A percentile compares a stretch with the other conserved stretches of the same genome.
Conservation (phyloP, 2,329 filamentous ascomycete genomes). For the Diaporthe australafricana region DNA sequence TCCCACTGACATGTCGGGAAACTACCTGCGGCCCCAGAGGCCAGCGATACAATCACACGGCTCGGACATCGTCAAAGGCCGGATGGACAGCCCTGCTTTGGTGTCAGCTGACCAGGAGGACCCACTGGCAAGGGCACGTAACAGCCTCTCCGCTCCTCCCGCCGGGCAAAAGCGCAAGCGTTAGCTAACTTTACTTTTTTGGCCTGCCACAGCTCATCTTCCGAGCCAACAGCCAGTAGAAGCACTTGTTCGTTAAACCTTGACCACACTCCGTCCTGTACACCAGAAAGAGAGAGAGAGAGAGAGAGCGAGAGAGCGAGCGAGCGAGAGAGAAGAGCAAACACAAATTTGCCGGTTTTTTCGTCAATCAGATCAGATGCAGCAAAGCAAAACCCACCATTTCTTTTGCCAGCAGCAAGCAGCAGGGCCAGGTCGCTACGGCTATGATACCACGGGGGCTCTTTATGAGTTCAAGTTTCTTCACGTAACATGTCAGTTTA, state of each 20-base stretch:
- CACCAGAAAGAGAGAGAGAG: not conserved
- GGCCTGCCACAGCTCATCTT: slow-evolving; percentile 39
- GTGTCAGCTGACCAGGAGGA: slow-evolving; percentile 71
- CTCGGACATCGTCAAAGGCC: slow-evolving; percentile 37
- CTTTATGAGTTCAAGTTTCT: slow-evolving; percentile 33
- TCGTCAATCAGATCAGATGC: slow-evolving; percentile 29
- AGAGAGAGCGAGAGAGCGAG: not conserved
- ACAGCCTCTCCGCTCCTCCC: slow-evolving; percentile 58
- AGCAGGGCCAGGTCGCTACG: slow-evolving; percentile 36
- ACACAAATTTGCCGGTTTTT: slow-evolving; percentile 19
- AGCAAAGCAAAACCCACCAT: slow-evolving; percentile 26
- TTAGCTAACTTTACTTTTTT: slow-evolving; percentile 38
- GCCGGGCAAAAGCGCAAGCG: slow-evolving; percentile 38
- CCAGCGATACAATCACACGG: slow-evolving; percentile 68
- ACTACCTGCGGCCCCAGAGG: slow-evolving; percentile 55
- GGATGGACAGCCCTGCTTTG: slow-evolving; percentile 71
- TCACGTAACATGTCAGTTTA: slow-evolving; percentile 36
- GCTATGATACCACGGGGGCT: slow-evolving; percentile 39
- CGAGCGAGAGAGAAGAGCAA: not conserved
- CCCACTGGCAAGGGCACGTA: slow-evolving; percentile 63
- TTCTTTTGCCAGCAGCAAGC: slow-evolving; percentile 29
- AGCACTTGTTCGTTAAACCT: slow-evolving; percentile 31
- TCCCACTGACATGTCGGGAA: slow-evolving; percentile 46
- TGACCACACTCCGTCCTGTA: slow-evolving; percentile 29
- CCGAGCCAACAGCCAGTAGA: slow-evolving; percentile 38